These are phyloP conservation scores for Candida piceae DNA, from an alignment of 805 yeast species.

Conservation along the genomic window DNA sequence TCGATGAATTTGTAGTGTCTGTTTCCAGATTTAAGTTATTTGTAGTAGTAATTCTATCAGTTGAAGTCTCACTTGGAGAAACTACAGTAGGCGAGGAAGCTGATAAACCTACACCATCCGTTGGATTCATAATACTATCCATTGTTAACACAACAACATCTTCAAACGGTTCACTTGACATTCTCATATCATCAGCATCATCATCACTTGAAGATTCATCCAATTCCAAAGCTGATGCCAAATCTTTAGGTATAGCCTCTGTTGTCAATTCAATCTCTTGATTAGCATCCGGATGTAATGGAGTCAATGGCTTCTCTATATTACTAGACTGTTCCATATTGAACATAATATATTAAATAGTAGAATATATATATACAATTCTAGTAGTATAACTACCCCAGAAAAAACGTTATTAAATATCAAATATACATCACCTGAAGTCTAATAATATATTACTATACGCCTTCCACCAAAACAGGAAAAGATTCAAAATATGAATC, in stretches of 20 bases:
- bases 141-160: constrained; percentile 13
- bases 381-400: no score
- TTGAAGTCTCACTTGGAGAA: neutral
- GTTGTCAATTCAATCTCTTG: constrained; percentile 19
- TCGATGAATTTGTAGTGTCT: neutral
- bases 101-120: constrained; percentile 3
- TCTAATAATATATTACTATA: no score
- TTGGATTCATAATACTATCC: constrained; percentile 21
- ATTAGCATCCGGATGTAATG: constrained; percentile 27
- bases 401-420: no score
- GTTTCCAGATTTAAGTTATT: neutral
- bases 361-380: no score
- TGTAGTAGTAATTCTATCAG: neutral
- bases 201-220: constrained; percentile 9
- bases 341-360: no score
- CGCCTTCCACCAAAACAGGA: no score
- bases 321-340: no score
- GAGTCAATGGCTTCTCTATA: constrained; percentile 19
- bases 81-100: neutral
- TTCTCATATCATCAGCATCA: constrained; percentile 11
- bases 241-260: constrained; percentile 15
- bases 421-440: no score
- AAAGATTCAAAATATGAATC: no score
- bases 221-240: constrained; percentile 24
- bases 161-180: no score